phyloP scores from a whole-genome alignment of 2,329 filamentous ascomycete species.

The Apiospora kogelbergensis region DNA sequence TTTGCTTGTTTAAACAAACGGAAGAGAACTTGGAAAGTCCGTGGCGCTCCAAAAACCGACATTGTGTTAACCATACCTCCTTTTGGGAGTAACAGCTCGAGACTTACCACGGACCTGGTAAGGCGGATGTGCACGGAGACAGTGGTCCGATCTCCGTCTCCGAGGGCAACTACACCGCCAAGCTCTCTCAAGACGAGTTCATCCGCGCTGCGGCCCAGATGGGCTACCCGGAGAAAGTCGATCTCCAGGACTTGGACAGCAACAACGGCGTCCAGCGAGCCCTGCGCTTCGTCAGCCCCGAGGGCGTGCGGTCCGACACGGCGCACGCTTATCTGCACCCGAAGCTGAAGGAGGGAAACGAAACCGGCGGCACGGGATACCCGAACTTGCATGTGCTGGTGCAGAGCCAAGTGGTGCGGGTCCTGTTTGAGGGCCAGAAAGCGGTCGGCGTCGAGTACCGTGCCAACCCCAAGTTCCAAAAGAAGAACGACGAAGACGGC shows the following conservation, averaged over 20 bases:
- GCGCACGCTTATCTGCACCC: conserved; percentile 29
- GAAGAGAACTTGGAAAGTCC: too few relatives aligned
- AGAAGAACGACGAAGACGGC: neutral
- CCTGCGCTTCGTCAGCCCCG: conserved; percentile 25
- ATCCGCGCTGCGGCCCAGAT: conserved; percentile 43
- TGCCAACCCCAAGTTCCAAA: conserved; percentile 43
- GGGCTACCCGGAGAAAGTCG: conserved; percentile 47
- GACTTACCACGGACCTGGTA: conserved; percentile 33
- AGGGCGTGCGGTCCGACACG: conserved; percentile 28
- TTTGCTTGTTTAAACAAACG: too few relatives aligned
- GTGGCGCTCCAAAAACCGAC: too few relatives aligned
- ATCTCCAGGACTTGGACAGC: conserved; percentile 47
- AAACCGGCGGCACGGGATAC: conserved; percentile 17
- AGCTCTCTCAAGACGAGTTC: conserved; percentile 43
- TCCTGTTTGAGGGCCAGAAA: conserved; percentile 52
- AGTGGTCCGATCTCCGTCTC: conserved; percentile 50
- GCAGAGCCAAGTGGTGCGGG: conserved; percentile 37
- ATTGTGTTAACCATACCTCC: conserved; percentile 25
- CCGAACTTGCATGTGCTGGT: conserved; percentile 32
- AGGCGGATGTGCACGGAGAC: conserved; percentile 43
- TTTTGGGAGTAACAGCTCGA: conserved; percentile 30
- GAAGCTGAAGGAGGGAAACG: conserved; percentile 21
- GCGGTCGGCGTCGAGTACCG: conserved; percentile 50
- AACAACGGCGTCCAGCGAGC: conserved; percentile 33
- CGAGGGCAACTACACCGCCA: conserved; percentile 41